phyloP scores from a whole-genome alignment of 352 stramenopile species.

The Globisporangium abappressorium region DNA sequence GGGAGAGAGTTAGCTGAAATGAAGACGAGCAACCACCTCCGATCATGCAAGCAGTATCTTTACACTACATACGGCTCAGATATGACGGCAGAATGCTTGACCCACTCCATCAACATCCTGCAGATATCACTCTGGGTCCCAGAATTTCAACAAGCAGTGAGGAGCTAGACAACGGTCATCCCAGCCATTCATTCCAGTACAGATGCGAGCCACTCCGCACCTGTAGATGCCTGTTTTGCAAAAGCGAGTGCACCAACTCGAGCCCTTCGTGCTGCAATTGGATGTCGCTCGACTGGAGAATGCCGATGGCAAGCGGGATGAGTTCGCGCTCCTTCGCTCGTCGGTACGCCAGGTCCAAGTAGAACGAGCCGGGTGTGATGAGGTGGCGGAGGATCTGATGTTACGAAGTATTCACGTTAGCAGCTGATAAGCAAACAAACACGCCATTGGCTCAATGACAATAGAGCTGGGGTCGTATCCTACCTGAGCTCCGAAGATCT shows the following conservation, averaged over 20 bases:
- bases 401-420: background rate
- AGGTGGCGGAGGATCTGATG: constrained; percentile 53
- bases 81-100: constrained; percentile 35
- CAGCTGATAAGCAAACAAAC: background rate
- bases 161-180: background rate
- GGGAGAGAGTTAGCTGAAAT: background rate
- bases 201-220: constrained; percentile 13
- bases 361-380: constrained; percentile 50
- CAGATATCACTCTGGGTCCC: constrained; percentile 34
- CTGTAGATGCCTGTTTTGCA: constrained; percentile 35
- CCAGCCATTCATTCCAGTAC: background rate
- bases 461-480: background rate
- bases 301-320: constrained; percentile 28
- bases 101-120: constrained; percentile 28
- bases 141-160: background rate
- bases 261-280: constrained; percentile 60
- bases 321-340: constrained; percentile 32
- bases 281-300: constrained; percentile 35
- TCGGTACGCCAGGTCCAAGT: constrained; percentile 39
- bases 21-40: background rate
- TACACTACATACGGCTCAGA: constrained; percentile 31
- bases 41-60: background rate
- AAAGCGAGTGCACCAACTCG: constrained; percentile 49
- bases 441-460: background rate
- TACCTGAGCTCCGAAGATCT: constrained; percentile 56